Evolutionary conservation across 75 land plant species (phyloP).

Genomic region (Sequoia sempervirens): DNA sequence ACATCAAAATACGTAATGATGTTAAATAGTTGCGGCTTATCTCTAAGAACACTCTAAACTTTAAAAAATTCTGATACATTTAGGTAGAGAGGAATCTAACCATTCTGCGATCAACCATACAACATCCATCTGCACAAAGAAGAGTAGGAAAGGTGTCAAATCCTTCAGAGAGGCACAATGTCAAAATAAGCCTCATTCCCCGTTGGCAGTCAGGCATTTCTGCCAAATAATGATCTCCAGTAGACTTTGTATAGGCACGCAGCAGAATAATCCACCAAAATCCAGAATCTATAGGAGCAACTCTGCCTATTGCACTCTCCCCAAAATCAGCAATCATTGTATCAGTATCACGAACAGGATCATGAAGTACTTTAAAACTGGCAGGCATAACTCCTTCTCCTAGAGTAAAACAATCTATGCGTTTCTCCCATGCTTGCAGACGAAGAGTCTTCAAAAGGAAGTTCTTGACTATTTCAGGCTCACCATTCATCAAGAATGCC

Average conservation of each 20-base stretch:
- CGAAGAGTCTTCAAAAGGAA: conserved; percentile 58
- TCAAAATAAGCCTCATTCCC: conserved; percentile 57
- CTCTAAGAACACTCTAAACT: background rate
- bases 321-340: conserved; percentile 65
- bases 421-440: conserved; percentile 67
- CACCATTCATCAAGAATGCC: conserved; percentile 70
- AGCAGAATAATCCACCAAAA: conserved; percentile 70
- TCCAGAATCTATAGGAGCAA: conserved; percentile 67
- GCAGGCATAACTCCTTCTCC: conserved; percentile 83
- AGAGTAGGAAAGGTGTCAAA: conserved; percentile 69
- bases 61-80: background rate
- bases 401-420: conserved; percentile 56
- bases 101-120: conserved; percentile 71
- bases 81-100: conserved; percentile 12
- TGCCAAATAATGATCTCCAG: conserved; percentile 51
- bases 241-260: conserved; percentile 56
- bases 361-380: conserved; percentile 71
- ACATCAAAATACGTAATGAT: background rate
- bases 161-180: conserved; percentile 57
- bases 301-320: conserved; percentile 65
- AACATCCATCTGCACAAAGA: conserved; percentile 40
- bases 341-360: conserved; percentile 55
- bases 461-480: conserved; percentile 62
- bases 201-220: conserved; percentile 63
- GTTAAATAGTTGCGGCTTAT: background rate